Base-by-base conservation (phyloP, 164 flowering plant genomes). In the Annona squamosa region DNA sequence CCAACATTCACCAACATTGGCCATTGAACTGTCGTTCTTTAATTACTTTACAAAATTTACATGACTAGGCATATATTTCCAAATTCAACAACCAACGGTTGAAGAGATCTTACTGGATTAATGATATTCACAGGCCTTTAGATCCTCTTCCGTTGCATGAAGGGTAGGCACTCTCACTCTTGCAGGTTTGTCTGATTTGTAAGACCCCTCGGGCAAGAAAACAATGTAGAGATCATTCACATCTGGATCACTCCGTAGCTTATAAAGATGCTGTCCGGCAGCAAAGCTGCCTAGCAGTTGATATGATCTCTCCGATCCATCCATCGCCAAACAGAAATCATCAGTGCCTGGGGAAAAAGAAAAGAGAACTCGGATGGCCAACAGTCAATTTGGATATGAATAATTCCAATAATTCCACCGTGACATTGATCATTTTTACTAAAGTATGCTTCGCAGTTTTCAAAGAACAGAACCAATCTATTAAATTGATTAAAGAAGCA, bases 261-360 rank as follows among this genome's bases (percentile, higher is more conserved):
- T 62, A 68, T 94, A 94, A 19, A 94, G 26, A 6, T 48, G 80
- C 75, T 87, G 87, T 6, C 96, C 94, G 2, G 96, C 91, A 4
- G 84, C 98, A 78, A 86, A 94, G 46, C 88, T 85, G 2, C 97
- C 98, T 3, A 94, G 88, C 57, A 90, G 87, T 69, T 89, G 94
- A 81, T 94, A 94, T 12, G 97, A 90, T 74, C 88, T 84, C 77
- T 94, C 96, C 41, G 93, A 87, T 70, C 83, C 88, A 73, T 94
- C 94, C 93, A 94, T 90, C 48, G 92, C 79, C 7, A 90, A 67
- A 73, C 96, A 94, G 3, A 86, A 26, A 80, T 92, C 97, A 12
- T 94, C 92, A 1, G 72, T 63, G 72, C 94, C 98, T 93, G 80
- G 19, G 37, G 47, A 41, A 62, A 62, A 48, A 4, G 13, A 72